Conservation (phyloP, 73 alveolate species). For the Blepharisma japonicum region DNA sequence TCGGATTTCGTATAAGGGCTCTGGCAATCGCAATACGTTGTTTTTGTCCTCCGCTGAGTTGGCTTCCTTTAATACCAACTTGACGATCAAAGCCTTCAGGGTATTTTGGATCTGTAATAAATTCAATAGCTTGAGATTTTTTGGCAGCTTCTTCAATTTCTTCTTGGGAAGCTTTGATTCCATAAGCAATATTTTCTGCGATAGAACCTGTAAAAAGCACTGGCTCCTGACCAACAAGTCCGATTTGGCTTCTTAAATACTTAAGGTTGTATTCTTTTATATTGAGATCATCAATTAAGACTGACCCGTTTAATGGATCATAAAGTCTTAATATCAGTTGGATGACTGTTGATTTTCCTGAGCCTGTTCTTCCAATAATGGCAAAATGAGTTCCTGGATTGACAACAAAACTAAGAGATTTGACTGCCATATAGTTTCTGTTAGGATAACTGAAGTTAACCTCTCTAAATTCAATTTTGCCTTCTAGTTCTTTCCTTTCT, state of each 20-base stretch:
- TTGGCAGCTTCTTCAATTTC: slow-evolving; percentile 78
- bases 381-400: slow-evolving; percentile 73
- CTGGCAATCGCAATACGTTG: slow-evolving; percentile 88
- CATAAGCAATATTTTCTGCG: slow-evolving; percentile 70
- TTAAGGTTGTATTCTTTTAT: slow-evolving; percentile 57
- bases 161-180: slow-evolving; percentile 74
- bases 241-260: slow-evolving; percentile 67
- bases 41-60: slow-evolving; percentile 84
- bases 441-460: slow-evolving; percentile 80
- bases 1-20: slow-evolving; percentile 75
- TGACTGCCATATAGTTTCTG: slow-evolving; percentile 60
- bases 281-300: slow-evolving; percentile 69
- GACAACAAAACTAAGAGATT: slow-evolving; percentile 51
- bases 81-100: slow-evolving; percentile 53
- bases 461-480: slow-evolving; percentile 73
- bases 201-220: slow-evolving; percentile 79
- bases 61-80: slow-evolving; percentile 77
- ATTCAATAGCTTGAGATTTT: slow-evolving; percentile 72
- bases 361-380: slow-evolving; percentile 83
- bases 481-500: slow-evolving; percentile 39
- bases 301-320: slow-evolving; percentile 72
- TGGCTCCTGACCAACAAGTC: slow-evolving; percentile 94
- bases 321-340: slow-evolving; percentile 76
- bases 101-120: slow-evolving; percentile 42
- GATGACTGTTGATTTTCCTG: slow-evolving; percentile 86